Conservation (phyloP, 2,329 filamentous ascomycete species). For the Penicillium sp. region DNA sequence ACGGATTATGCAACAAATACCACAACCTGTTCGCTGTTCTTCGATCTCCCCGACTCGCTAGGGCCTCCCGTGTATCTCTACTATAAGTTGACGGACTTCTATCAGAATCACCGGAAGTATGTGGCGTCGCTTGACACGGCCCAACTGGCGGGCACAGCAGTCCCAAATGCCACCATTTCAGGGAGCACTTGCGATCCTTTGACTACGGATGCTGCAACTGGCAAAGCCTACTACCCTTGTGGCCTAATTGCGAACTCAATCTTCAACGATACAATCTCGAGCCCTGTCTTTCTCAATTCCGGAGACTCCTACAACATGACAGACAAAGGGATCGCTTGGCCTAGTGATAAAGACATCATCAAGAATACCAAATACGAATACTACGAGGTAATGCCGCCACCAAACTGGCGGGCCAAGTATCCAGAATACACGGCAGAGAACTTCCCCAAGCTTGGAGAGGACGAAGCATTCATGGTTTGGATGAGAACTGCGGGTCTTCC, state of each 20-base stretch:
- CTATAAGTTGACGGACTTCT: constrained; percentile 95
- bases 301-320: constrained; percentile 69
- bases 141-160: constrained; percentile 72
- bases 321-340: constrained; percentile 78
- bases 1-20: constrained; percentile 24
- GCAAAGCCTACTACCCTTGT: constrained; percentile 83
- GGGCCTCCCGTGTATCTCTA: constrained; percentile 83
- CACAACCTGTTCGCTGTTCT: constrained; percentile 66
- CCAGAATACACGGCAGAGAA: constrained; percentile 64
- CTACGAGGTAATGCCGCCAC: constrained; percentile 70
- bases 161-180: constrained; percentile 58
- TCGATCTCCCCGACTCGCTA: constrained; percentile 75
- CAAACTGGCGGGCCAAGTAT: constrained; percentile 75
- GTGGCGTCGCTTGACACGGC: constrained; percentile 81
- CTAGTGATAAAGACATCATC: constrained; percentile 76
- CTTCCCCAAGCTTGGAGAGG: constrained; percentile 67
- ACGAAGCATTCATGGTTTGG: constrained; percentile 94
- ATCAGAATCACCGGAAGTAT: constrained; percentile 96
- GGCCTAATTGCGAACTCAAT: constrained; percentile 93
- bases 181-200: constrained; percentile 74
- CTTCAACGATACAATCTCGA: constrained; percentile 87
- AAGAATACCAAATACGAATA: constrained; percentile 63
- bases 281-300: constrained; percentile 57
- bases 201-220: constrained; percentile 46
- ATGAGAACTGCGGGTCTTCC: constrained; percentile 96